Evolutionary conservation across 208 protist species (phyloP).

Genomic region (Cochliopodium minus): DNA sequence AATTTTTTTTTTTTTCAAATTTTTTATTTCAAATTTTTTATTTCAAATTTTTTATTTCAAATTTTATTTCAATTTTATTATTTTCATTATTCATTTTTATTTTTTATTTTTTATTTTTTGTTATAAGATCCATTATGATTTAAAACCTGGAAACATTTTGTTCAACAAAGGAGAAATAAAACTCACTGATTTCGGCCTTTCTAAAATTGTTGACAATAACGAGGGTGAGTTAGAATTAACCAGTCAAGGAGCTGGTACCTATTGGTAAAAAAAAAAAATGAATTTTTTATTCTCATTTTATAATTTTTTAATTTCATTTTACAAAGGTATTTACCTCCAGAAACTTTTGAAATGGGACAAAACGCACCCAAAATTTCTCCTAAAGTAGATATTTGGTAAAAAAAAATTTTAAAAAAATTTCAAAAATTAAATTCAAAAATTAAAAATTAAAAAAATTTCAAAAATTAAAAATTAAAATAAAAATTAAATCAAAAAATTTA

Average conservation of each 20-base stretch:
- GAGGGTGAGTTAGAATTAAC: constrained; percentile 45
- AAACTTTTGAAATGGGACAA: constrained; percentile 39
- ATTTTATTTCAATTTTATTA: too few species aligned
- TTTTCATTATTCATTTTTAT: too few species aligned
- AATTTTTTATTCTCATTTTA: too few species aligned
- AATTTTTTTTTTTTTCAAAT: too few species aligned
- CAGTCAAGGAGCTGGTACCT: constrained; percentile 51
- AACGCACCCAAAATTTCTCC: constrained; percentile 44
- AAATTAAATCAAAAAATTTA: too few species aligned
- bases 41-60: too few species aligned
- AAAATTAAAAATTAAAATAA: too few species aligned
- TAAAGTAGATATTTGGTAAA: constrained; percentile 58
- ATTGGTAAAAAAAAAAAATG: constrained; percentile 31
- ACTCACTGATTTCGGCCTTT: constrained; percentile 88
- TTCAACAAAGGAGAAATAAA: constrained; percentile 57
- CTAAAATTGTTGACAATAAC: constrained; percentile 63
- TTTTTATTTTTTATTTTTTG: too few species aligned
- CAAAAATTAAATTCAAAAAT: too few species aligned
- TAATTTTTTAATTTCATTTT: too few species aligned
- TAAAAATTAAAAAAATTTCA: too few species aligned
- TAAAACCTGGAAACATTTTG: constrained; percentile 53
- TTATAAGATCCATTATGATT: constrained; percentile 14
- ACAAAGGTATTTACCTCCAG: constrained; percentile 54
- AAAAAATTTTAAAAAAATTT: constrained; percentile 1
- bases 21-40: too few species aligned